Evolutionary conservation across 2,329 filamentous ascomycete genomes (phyloP).

Genomic region (Aspergillus chevalieri): DNA sequence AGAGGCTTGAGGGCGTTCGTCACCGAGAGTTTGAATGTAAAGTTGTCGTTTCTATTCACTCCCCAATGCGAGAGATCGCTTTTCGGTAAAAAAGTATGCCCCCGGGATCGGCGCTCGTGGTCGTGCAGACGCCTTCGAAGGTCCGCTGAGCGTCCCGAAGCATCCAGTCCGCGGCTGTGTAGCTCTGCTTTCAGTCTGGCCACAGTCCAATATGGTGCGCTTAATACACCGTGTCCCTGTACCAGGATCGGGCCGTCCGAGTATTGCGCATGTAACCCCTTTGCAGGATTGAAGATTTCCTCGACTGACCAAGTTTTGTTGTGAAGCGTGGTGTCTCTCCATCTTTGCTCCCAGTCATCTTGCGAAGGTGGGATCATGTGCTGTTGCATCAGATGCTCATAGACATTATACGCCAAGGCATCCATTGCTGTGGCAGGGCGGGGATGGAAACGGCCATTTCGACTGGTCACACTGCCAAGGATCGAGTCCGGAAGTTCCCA

Average conservation of each 20-base stretch:
- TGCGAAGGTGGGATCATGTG: constrained; percentile 13
- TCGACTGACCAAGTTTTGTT: constrained; percentile 7
- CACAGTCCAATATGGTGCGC: constrained; percentile 12
- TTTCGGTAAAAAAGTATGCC: constrained; percentile 14
- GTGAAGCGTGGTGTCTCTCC: constrained; percentile 6
- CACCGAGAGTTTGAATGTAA: constrained; percentile 11
- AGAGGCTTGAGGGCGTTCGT: constrained; percentile 16
- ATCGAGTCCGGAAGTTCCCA: constrained; percentile 22
- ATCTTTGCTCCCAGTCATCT: constrained; percentile 8
- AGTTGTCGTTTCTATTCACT: constrained; percentile 9
- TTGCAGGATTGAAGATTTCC: constrained; percentile 11
- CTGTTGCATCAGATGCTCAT: constrained; percentile 23
- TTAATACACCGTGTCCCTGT: constrained; percentile 9
- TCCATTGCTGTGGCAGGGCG: constrained; percentile 6
- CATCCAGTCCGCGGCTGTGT: constrained; percentile 7
- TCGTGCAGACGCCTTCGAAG: constrained; percentile 18
- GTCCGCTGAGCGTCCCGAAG: constrained; percentile 5
- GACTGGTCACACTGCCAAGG: constrained; percentile 10
- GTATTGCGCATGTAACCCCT: neutral
- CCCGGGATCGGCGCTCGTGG: constrained; percentile 8
- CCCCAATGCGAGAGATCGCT: constrained; percentile 26
- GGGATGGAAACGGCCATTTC: constrained; percentile 4
- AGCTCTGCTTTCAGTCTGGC: constrained; percentile 12
- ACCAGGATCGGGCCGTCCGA: constrained; percentile 3
- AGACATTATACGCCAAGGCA: constrained; percentile 24